Evolutionary conservation across 495 filamentous ascomycete genomes (phyloP), one percentile per base, ranked within the genome.

Genomic region (Hypoxylon lenormandii): DNA sequence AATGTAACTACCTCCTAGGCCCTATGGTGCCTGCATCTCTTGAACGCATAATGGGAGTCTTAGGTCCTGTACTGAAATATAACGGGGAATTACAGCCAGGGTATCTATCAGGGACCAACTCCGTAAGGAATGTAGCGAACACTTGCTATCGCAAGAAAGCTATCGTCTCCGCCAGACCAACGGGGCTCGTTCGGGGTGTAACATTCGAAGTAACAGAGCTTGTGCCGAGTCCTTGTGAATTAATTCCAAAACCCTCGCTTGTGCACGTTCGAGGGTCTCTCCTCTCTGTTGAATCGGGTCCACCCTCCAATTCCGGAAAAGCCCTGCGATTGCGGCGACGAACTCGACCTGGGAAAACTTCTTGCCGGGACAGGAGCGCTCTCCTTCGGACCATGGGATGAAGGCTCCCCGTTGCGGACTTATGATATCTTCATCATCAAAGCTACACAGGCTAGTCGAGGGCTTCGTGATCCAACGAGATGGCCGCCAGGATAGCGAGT

Each of bases 311-410:
- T 77, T 59, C 1, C 75, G 65, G 53, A 87, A 81, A 5, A 86
- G 42, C 1, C 68, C 66, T 3, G 78, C 79, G 43, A 86, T 71
- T 0, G 75, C 74, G 1, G 82, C 82, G 0, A 85, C 84, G 57
- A 84, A 84, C 64, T 87, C 84, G 0, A 85, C 85, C 62, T 84
- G 79, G 0, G 80, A 71, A 60, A 86, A 83, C 47, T 81, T 85
- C 65, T 76, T 76, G 0, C 83, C 85, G 2, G 84, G 82, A 52
- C 83, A 86, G 26, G 77, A 63, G 0, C 80, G 68, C 1, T 77
- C 68, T 5, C 83, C 83, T 0, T 78, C 78, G 1, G 83, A 81
- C 84, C 83, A 87, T 0, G 79, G 78, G 5, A 84, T 19, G 54
- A 76, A 87, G 0, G 75, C 74, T 0, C 79, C 79, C 37, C 79